phyloP scores from a whole-genome alignment of 1,284 basidiomycete species.

The Rhodotorula sp. region DNA sequence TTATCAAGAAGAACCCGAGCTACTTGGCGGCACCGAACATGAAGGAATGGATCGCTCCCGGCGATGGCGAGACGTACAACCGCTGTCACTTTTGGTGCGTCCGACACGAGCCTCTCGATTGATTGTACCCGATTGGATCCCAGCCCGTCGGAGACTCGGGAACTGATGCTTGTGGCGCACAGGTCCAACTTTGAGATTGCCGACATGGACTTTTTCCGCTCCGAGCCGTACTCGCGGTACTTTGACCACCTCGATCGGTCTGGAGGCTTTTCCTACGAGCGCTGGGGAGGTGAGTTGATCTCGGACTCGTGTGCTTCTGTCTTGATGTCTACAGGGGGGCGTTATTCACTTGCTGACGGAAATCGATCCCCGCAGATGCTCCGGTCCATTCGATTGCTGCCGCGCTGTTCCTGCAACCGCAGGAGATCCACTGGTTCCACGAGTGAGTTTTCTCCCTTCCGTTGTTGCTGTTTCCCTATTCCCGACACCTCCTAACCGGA shows the following conservation, averaged over 20 bases:
- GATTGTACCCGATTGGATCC: too few species aligned
- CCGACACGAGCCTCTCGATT: too few species aligned
- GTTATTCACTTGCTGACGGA: background rate
- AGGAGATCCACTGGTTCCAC: slow-evolving; percentile 53
- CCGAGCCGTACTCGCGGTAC: slow-evolving; percentile 70
- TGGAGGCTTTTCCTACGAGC: slow-evolving; percentile 74
- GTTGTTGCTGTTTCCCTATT: background rate
- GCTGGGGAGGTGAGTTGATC: slow-evolving; percentile 36
- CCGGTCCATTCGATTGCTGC: slow-evolving; percentile 80
- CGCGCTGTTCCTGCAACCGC: slow-evolving; percentile 62
- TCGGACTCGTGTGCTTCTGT: background rate
- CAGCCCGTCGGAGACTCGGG: too few species aligned
- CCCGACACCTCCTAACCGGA: too few species aligned
- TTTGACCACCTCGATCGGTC: slow-evolving; percentile 68
- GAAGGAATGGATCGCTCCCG: slow-evolving; percentile 70
- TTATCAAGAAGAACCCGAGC: slow-evolving; percentile 64
- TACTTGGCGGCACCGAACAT: slow-evolving; percentile 68
- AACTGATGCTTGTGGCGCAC: too few species aligned
- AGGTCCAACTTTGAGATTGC: slow-evolving; percentile 68
- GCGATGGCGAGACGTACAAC: slow-evolving; percentile 71
- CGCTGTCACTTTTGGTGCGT: slow-evolving; percentile 58
- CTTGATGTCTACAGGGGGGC: too few species aligned
- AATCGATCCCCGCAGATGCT: slow-evolving; percentile 50
- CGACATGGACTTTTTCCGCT: slow-evolving; percentile 68
- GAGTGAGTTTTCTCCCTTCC: slow-evolving; percentile 23